Conservation (phyloP, 306 rosid genomes). For the Inga leiocalycina region DNA sequence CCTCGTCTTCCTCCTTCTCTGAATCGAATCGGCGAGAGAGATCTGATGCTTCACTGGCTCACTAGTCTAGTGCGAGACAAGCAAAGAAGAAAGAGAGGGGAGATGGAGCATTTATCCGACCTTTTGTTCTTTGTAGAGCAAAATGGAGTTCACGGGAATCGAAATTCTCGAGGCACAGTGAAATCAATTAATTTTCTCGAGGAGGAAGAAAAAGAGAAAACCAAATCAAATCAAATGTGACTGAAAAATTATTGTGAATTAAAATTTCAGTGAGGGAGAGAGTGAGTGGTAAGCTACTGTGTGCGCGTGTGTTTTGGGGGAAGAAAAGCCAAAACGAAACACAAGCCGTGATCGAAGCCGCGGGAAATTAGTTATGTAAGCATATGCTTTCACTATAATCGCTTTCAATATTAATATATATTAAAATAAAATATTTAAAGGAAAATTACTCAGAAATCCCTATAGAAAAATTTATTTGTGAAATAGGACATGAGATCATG, state of each 20-base stretch:
- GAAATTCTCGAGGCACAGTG: slow-evolving; percentile 14
- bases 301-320: not conserved
- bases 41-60: slow-evolving; percentile 38
- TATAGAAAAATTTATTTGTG: too few relatives aligned
- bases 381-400: not conserved
- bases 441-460: too few relatives aligned
- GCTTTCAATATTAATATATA: not conserved
- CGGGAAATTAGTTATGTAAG: slow-evolving; percentile 48
- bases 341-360: slow-evolving; percentile 48
- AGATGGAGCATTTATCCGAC: not conserved
- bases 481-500: too few relatives aligned
- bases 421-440: too few relatives aligned
- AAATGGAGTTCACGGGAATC: slow-evolving; percentile 35
- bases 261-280: not conserved
- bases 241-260: not conserved
- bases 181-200: slow-evolving; percentile 12
- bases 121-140: not conserved
- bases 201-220: not conserved
- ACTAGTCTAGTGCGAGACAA: slow-evolving; percentile 19
- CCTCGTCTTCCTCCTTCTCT: not conserved
- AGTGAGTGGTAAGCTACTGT: slow-evolving; percentile 1
- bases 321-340: not conserved
- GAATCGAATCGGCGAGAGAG: slow-evolving; percentile 22
- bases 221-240: not conserved
- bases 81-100: not conserved